These are phyloP conservation scores for Ambrosia trifida DNA, from an alignment of 129 eudicot genomes.

Conservation along the genomic window DNA sequence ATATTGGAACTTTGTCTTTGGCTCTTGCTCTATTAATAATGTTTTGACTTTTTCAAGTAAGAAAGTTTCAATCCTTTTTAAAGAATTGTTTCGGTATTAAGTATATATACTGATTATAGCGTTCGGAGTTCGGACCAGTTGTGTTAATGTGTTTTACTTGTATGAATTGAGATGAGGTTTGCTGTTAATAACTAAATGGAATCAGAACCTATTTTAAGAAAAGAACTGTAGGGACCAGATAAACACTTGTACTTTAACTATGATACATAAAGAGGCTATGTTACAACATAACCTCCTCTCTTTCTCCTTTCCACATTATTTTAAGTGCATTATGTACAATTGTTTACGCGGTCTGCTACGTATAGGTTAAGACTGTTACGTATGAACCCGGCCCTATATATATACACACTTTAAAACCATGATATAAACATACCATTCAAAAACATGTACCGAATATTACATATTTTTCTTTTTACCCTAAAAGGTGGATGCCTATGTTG, in stretches of 20 bases:
- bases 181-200: not conserved
- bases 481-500: not conserved
- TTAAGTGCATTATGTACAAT: no score
- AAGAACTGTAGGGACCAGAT: no score
- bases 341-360: no score
- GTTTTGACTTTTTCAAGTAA: slow-evolving; percentile 10
- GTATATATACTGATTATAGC: not conserved
- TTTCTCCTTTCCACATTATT: no score
- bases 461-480: not conserved
- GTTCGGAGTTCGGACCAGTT: not conserved
- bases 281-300: no score
- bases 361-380: no score
- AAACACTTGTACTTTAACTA: no score
- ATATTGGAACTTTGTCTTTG: not conserved
- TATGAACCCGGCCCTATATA: no score
- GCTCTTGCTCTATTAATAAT: slow-evolving; percentile 17
- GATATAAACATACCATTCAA: not conserved
- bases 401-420: not conserved
- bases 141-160: slow-evolving; percentile 20
- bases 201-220: not conserved
- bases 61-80: not conserved
- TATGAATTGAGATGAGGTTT: not conserved
- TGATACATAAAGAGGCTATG: no score
- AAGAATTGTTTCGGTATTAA: not conserved
- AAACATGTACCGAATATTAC: not conserved